A percentile compares a stretch with the other conserved stretches of the same genome.
Evolutionary conservation across 179 eudicot species (phyloP).

Genomic region (Silene noctiflora): DNA sequence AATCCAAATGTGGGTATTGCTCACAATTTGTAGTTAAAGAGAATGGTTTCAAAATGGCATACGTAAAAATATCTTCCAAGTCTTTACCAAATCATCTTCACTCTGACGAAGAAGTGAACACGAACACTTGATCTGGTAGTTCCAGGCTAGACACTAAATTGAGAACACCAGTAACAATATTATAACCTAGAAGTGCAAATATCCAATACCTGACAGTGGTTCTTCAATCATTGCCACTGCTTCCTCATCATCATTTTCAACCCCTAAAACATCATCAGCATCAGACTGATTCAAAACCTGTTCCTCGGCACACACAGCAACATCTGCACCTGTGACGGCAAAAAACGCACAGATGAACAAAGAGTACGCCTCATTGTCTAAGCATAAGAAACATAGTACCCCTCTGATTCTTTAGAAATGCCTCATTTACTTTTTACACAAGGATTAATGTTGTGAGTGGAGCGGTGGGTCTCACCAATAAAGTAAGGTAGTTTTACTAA

Average conservation of each 20-base stretch:
- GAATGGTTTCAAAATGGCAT: not conserved
- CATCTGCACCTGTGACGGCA: conserved; percentile 27
- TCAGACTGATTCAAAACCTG: conserved; percentile 48
- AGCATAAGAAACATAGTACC: not conserved
- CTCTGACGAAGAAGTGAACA: not conserved
- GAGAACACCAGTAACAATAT: not conserved
- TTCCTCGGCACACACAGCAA: conserved; percentile 40
- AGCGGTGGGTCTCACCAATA: too few relatives aligned
- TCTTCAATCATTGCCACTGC: conserved; percentile 54
- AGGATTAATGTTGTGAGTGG: too few relatives aligned
- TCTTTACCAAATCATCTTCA: not conserved
- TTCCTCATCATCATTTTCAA: conserved; percentile 47
- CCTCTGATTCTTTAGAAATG: too few relatives aligned
- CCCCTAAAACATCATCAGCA: conserved; percentile 42
- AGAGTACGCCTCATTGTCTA: not conserved
- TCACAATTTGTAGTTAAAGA: not conserved
- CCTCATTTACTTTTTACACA: too few relatives aligned
- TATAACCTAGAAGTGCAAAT: not conserved
- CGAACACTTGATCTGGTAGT: not conserved
- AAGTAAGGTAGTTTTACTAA: too few relatives aligned
- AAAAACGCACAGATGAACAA: not conserved
- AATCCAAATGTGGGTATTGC: not conserved
- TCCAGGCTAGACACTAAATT: not conserved
- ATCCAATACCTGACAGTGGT: conserved; percentile 35
- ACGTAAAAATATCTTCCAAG: not conserved